Conservation (phyloP, 169 alveolate genomes). For the Eimeria maxima region DNA sequence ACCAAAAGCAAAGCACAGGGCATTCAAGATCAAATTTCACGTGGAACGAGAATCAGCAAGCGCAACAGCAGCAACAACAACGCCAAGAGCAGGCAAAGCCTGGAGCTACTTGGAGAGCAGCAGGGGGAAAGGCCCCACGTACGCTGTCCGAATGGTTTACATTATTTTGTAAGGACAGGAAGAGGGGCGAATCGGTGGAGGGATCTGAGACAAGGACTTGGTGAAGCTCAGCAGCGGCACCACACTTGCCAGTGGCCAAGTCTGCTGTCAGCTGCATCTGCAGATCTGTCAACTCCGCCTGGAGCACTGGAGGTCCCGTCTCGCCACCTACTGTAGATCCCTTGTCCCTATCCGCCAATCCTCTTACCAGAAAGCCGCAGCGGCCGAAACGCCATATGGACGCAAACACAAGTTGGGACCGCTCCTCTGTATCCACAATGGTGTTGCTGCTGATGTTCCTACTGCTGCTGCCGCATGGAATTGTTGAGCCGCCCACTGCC, state of each 20-base stretch:
- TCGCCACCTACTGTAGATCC: conserved; percentile 26
- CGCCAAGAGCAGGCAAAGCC: background rate
- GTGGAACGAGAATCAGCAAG: background rate
- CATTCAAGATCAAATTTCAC: no score
- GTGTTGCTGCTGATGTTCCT: background rate
- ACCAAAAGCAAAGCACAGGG: no score
- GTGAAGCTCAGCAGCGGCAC: conserved; percentile 75
- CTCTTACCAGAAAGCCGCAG: conserved; percentile 73
- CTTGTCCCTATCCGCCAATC: background rate
- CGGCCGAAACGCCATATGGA: conserved; percentile 75
- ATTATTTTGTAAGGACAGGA: conserved; percentile 53
- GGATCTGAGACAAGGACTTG: conserved; percentile 80
- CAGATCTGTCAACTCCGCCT: conserved; percentile 74
- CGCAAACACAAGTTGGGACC: conserved; percentile 36
- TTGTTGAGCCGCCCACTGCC: background rate
- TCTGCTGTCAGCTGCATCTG: conserved; percentile 71
- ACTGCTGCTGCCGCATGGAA: background rate
- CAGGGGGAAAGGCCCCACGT: background rate
- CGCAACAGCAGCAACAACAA: background rate
- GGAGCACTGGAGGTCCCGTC: conserved; percentile 60
- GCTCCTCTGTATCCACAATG: background rate
- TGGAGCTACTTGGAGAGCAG: background rate
- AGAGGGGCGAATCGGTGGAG: conserved; percentile 78
- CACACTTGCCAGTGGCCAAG: conserved; percentile 39
- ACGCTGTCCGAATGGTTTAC: conserved; percentile 21